Conservation (phyloP, 1,284 basidiomycete genomes). For the Peniophora sp. region DNA sequence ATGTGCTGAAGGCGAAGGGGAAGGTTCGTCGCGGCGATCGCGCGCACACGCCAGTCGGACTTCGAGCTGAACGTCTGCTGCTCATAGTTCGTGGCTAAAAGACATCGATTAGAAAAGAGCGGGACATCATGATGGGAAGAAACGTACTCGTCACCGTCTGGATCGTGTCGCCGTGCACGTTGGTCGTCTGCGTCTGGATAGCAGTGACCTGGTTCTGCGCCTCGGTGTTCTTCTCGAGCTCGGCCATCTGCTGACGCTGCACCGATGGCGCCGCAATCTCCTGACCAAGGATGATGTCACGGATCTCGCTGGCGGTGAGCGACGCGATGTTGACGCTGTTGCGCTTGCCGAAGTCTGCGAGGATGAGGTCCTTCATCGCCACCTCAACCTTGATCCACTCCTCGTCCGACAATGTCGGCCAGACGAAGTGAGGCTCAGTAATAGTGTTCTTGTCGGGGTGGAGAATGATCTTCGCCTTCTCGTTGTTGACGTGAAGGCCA, state of each 20-base stretch:
- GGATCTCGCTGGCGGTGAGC: constrained; percentile 91
- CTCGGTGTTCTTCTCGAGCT: constrained; percentile 93
- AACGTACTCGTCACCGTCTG: constrained; percentile 86
- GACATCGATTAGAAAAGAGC: constrained; percentile 5
- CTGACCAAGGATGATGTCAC: constrained; percentile 95
- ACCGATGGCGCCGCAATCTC: constrained; percentile 90
- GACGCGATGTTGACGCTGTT: constrained; percentile 99
- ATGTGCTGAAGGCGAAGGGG: constrained; percentile 96
- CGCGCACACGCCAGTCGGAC: constrained; percentile 98
- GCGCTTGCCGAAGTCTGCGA: constrained; percentile 93
- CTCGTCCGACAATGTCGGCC: constrained; percentile 92
- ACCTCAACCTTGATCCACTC: constrained; percentile 99
- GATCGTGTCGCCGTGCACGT: constrained; percentile 95
- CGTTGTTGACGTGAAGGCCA: constrained; percentile 97
- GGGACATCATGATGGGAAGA: not conserved
- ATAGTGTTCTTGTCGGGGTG: constrained; percentile 92
- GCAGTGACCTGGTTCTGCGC: constrained; percentile 95
- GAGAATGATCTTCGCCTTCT: constrained; percentile 95
- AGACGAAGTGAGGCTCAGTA: constrained; percentile 97
- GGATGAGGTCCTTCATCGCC: constrained; percentile 89
- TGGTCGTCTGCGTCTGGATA: constrained; percentile 95
- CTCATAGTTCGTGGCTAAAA: constrained; percentile 88
- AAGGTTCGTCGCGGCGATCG: constrained; percentile 93
- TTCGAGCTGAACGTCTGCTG: constrained; percentile 97
- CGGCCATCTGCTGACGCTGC: constrained; percentile 99